Base-by-base conservation (phyloP, 306 rosid genomes). In the Cicer cuneatum region DNA sequence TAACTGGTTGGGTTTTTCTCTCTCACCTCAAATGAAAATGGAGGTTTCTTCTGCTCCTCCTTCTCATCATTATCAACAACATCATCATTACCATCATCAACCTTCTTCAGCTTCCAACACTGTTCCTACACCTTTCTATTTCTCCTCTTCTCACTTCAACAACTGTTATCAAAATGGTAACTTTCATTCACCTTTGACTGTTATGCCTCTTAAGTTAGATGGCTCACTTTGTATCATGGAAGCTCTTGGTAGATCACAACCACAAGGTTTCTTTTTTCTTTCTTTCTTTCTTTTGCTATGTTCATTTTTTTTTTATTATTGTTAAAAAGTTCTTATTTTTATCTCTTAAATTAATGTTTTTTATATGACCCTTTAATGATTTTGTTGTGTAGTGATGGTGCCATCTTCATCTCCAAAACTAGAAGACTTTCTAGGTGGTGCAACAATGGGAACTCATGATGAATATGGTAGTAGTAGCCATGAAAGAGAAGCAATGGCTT, bases 1-100 rank as follows among this genome's bases (percentile, higher is more conserved):
- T 45, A 84, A 86, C 93, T 95, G 99, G 98, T 80, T 95, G 85
- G 99, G 97, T 5, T 94, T 95, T 72, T 94, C 97, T 81, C 96
- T 92, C 66, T 90, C 93, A 41, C 97, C 98, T 69, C 91, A 92
- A 67, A 85, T 88, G 90, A 89, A 89, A 84, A 86, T 87, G 90
- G 92, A 89, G 79, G 79, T 38, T 24, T 7, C 84, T 78, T 46
- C 85, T 54, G 45, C 85, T 51, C 49, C 60, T 9, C 29, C 83
- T 58, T 59, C 78, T 3, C 46, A 81, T 54, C 79, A 81, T 49
- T 83, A 81, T 14, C 86, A 79, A 33, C 43, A 76, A 46, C 85
- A 80, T 29, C 35, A 29, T 29, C 35, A 29, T 29, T 29, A 29
- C 5, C 35, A 29, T 29, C 35, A 29, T 29, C 91, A 83, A 49